Conservation (phyloP, 1,284 basidiomycete species). For the Puccinia horiana region DNA sequence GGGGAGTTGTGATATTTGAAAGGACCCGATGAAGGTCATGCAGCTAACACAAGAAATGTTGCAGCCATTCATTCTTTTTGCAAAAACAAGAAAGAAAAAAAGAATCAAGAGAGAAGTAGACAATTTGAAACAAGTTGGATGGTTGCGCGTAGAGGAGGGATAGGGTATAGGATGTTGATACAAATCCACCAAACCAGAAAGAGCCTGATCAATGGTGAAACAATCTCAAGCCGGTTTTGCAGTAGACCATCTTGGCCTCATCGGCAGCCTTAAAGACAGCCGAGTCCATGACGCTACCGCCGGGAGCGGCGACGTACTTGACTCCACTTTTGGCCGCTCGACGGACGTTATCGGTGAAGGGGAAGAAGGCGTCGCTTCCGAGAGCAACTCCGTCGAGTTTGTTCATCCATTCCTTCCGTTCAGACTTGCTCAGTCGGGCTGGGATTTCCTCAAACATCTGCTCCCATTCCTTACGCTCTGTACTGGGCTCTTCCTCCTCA, state of each 20-base stretch:
- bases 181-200: not conserved
- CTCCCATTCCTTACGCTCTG: constrained; percentile 89
- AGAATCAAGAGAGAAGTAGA: too few relatives aligned
- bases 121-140: not conserved
- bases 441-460: constrained; percentile 77
- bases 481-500: constrained; percentile 59
- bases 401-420: constrained; percentile 72
- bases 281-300: constrained; percentile 93
- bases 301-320: constrained; percentile 87
- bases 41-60: not conserved
- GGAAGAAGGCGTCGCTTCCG: constrained; percentile 98
- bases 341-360: constrained; percentile 97
- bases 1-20: too few relatives aligned
- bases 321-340: constrained; percentile 87
- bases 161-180: not conserved
- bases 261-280: constrained; percentile 93
- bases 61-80: not conserved
- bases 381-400: constrained; percentile 82
- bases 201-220: constrained; percentile 44
- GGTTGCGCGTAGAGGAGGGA: not conserved
- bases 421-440: constrained; percentile 68
- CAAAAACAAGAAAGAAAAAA: not conserved
- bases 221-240: constrained; percentile 45
- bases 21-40: too few relatives aligned
- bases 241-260: constrained; percentile 74